Conservation (phyloP, 192 early-diverging fungal species). For the Rhizophagus clarus region DNA sequence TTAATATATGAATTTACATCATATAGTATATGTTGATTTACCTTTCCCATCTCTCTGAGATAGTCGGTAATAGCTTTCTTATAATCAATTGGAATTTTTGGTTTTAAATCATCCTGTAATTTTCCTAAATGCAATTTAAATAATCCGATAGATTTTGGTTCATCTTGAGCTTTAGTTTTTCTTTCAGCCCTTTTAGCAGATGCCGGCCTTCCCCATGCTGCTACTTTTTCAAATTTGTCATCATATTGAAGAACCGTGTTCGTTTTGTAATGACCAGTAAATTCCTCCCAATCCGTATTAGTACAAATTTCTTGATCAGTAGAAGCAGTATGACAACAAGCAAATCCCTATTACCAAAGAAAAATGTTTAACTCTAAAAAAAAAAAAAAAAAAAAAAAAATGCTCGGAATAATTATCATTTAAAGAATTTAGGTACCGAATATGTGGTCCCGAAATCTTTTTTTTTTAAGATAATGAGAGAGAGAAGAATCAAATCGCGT, state of each 20-base stretch:
- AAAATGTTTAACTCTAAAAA: no score
- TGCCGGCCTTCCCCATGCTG: neutral
- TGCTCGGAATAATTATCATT: neutral
- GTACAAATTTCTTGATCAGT: neutral
- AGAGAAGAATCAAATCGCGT: no score
- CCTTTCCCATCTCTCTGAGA: neutral
- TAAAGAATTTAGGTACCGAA: no score
- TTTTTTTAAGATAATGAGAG: no score
- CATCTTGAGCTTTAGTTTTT: neutral
- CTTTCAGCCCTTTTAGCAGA: neutral
- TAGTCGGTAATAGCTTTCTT: slow-evolving; percentile 5
- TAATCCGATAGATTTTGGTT: neutral
- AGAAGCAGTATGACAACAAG: neutral
- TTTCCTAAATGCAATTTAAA: slow-evolving; percentile 14
- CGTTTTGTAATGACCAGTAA: neutral
- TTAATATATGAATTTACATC: neutral
- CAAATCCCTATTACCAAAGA: neutral
- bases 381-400: neutral
- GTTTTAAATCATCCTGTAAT: neutral
- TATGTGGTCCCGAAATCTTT: no score
- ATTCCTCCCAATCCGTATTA: neutral
- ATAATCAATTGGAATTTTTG: slow-evolving; percentile 6
- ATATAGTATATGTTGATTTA: neutral
- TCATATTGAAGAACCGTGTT: neutral
- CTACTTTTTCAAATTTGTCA: neutral